Evolutionary conservation across 78 protist species (phyloP), one percentile per base, ranked within the genome.

Genomic region (Neovahlkampfia damariscottae): DNA sequence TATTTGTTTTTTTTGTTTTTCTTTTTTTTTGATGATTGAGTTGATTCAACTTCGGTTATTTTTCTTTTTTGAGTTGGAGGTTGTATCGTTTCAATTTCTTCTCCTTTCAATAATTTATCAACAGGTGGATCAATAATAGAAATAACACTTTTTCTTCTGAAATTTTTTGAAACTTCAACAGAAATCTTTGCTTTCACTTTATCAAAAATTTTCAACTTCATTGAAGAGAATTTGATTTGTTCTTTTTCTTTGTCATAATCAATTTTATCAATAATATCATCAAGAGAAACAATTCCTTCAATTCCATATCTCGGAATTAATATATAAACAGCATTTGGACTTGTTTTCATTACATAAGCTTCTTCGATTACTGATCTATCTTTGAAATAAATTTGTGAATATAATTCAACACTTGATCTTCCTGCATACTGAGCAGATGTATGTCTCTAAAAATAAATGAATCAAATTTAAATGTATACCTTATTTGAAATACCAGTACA

Each of bases 371-470:
- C 81, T 8, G 2, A 2, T 19, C 66, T 8, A 8, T 66, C 82
- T 30, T 77, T 75, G 74, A 93, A 93, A 78, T 80, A 93, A 68
- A 89, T 50, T 38, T 82, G 66, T 32, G 95, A 81, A 50, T 90
- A 85, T 8, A 93, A 76, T 36, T 70, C 84, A 30, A 87, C 85
- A 5, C 88, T 79, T 8, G 87, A 84, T 7, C 97, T 84, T 34
- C 82, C 70, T 0, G 96, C 91, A 59, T 79, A 74, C 82, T 92
- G 94, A 4, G 95, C 95, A 76, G 67, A 67, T 7, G 72, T 37
- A 67, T 86, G 90, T 31, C 95, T 69, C 72, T 19, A 50, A 50
- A 50, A 19, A 50, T 19, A n/a, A n/a, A n/a, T n/a, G n/a, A n/a
- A n/a, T n/a, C n/a, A n/a, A n/a, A n/a, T n/a, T n/a, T n/a, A n/a